Percentiles rank a stretch among this genome's conserved stretches.
Evolutionary conservation across 1,284 basidiomycete genomes (phyloP).

Genomic region (Ceraceosorus bombacis): DNA sequence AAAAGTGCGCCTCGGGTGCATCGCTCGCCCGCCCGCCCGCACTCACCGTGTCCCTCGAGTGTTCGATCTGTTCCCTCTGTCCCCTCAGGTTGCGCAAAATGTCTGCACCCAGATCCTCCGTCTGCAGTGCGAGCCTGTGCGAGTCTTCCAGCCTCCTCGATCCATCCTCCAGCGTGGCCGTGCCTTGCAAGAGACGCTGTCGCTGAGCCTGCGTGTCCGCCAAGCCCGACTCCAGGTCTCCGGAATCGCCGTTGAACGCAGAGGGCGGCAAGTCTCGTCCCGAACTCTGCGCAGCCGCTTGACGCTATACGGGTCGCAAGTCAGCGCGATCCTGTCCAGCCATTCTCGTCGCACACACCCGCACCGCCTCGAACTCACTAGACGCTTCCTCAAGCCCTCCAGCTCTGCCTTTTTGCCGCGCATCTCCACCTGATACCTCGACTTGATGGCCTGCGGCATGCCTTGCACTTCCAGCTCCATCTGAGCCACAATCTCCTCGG

Average conservation of each 20-base stretch:
- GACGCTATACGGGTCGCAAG: neutral
- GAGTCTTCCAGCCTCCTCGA: conserved; percentile 72
- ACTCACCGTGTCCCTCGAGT: conserved; percentile 76
- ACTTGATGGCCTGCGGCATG: conserved; percentile 62
- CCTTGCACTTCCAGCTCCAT: conserved; percentile 99
- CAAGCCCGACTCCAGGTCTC: conserved; percentile 23
- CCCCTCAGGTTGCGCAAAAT: conserved; percentile 76
- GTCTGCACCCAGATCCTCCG: conserved; percentile 87
- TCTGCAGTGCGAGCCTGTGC: conserved; percentile 87
- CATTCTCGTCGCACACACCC: neutral
- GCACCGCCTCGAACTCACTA: conserved; percentile 11
- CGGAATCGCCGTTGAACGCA: conserved; percentile 10
- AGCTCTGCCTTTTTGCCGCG: conserved; percentile 29
- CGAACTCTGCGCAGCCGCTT: neutral
- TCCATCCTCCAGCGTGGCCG: conserved; percentile 50
- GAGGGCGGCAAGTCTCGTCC: neutral
- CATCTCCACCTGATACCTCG: conserved; percentile 31
- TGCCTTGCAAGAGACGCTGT: conserved; percentile 46
- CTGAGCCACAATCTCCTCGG: conserved; percentile 88
- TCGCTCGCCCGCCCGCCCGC: neutral
- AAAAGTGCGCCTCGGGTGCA: neutral
- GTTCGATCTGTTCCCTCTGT: conserved; percentile 92
- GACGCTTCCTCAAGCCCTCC: conserved; percentile 28
- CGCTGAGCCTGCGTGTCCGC: conserved; percentile 48
- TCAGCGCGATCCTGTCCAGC: neutral